Evolutionary conservation across 441 rosid species (phyloP).

Genomic region (Gossypium davidsonii): DNA sequence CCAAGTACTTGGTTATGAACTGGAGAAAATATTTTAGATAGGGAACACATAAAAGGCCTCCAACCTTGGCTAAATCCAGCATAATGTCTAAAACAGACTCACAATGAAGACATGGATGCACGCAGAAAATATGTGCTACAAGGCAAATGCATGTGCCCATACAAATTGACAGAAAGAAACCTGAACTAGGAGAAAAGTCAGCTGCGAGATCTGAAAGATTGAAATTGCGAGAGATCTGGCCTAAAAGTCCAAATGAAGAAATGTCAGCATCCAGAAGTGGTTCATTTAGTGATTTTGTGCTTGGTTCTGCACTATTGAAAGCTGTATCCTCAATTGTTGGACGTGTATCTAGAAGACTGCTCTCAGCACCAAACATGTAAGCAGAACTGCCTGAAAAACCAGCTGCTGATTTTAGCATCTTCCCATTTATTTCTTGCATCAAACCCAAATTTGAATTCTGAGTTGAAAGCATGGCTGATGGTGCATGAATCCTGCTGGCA

Average conservation of each 20-base stretch:
- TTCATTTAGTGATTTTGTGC: constrained; percentile 63
- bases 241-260: constrained; percentile 68
- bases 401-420: constrained; percentile 72
- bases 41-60: background rate
- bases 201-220: constrained; percentile 90
- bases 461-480: constrained; percentile 50
- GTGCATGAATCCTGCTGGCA: constrained; percentile 49
- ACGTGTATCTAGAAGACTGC: constrained; percentile 55
- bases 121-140: background rate
- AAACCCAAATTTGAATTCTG: constrained; percentile 61
- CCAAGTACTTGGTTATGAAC: background rate
- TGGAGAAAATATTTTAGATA: background rate
- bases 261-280: constrained; percentile 61
- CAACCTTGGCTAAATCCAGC: background rate
- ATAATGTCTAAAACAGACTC: background rate
- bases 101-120: background rate
- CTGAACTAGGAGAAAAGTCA: constrained; percentile 83
- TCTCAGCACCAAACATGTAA: constrained; percentile 65
- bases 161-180: constrained; percentile 30
- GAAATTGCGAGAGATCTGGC: constrained; percentile 71
- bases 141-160: constrained; percentile 2
- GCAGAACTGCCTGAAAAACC: constrained; percentile 61
- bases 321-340: constrained; percentile 62
- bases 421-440: constrained; percentile 74
- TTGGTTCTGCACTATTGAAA: constrained; percentile 67